These are phyloP conservation scores for Solanum boliviense DNA, from an alignment of 257 asterid species.

Conservation along the genomic window DNA sequence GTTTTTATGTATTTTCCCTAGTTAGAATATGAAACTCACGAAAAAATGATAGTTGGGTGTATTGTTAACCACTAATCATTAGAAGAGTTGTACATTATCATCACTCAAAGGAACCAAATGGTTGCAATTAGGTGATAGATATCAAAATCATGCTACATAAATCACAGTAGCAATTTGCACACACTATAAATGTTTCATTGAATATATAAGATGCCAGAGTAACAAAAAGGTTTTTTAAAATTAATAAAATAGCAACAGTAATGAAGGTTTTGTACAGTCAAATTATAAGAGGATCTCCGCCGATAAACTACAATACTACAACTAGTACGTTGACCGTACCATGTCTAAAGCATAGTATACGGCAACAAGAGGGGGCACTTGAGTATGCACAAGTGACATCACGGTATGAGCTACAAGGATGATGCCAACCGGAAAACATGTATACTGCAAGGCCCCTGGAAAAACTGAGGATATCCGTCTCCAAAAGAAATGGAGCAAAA, in stretches of 20 bases:
- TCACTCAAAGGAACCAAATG: neutral
- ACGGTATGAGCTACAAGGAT: neutral
- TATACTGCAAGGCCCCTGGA: neutral
- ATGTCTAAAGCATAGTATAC: neutral
- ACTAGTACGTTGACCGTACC: conserved; percentile 1
- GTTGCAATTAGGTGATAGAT: neutral
- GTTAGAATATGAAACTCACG: neutral
- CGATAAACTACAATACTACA: neutral
- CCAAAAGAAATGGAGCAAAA: neutral
- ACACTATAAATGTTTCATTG: neutral
- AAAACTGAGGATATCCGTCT: neutral
- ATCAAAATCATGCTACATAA: neutral
- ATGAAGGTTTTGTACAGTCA: conserved; percentile 1
- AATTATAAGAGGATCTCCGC: neutral
- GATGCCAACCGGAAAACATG: conserved; percentile 7
- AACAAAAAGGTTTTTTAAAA: neutral
- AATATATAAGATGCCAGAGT: neutral
- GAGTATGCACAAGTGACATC: neutral
- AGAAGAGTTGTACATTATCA: neutral
- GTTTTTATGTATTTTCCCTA: no score
- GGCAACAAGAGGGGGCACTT: neutral
- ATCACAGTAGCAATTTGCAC: neutral
- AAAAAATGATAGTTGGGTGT: neutral
- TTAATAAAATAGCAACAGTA: neutral
- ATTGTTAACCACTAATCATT: neutral